Evolutionary conservation across 2,329 filamentous ascomycete genomes (phyloP), one percentile per base, ranked within the genome.

Genomic region (Ophiostoma angusticollis): DNA sequence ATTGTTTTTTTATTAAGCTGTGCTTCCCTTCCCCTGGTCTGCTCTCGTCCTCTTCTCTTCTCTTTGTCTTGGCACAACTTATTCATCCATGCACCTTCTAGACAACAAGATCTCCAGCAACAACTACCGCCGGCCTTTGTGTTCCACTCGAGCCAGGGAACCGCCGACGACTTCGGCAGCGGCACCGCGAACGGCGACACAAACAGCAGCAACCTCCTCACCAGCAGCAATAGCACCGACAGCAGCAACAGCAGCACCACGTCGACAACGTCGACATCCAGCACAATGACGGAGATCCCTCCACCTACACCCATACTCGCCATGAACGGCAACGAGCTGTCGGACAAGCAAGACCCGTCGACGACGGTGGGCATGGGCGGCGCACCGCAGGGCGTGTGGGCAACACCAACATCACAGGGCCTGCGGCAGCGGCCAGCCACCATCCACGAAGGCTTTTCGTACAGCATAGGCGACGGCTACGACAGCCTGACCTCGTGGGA

Each of bases 391-490:
- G 64, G 62, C 24, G 58, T 68, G 48, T 77, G 72, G 71, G 68
- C 70, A 41, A 70, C 70, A 35, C 68, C 72, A 8, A 64, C 62
- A 11, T 60, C 70, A 29, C 66, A 70, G 39, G 57, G 63, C 42
- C 54, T 63, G 48, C 63, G 68, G 45, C 68, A 67, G 33, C 65
- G 71, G 28, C 72, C 73, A 39, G 68, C 68, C 31, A 74, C 72
- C 28, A 74, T 76, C 41, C 71, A 77, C 48, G 72, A 75, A 51
- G 70, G 67, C 37, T 75, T 77, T 51, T 70, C 70, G 14, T 78
- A 72, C 56, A 72, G 67, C 50, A 59, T 72, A 45, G 62, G 63
- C 25, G 70, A 73, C 45, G 65, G 70, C 31, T 72, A 65, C 46
- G 61, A 62, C 32, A 60, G 64, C 5, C 53, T 76, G 32, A 62